phyloP scores from a whole-genome alignment of 805 yeast genomes.

The Candida chilensis region DNA sequence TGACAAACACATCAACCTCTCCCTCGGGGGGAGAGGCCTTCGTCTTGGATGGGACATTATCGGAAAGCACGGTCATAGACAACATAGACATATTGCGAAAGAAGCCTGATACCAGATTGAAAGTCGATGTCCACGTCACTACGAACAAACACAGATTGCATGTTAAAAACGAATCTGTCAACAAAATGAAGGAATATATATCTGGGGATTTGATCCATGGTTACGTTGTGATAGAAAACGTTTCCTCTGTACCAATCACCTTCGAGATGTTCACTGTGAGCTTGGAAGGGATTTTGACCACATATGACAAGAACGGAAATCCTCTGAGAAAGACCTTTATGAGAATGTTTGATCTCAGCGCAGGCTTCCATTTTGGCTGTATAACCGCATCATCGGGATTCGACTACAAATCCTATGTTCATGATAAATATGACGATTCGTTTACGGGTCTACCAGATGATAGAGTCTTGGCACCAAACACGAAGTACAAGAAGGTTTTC shows the following conservation, averaged over 20 bases:
- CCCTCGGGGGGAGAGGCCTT: too few relatives aligned
- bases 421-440: not conserved
- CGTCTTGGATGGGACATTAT: too few relatives aligned
- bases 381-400: constrained; percentile 8
- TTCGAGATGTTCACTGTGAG: constrained; percentile 58
- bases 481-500: constrained; percentile 24
- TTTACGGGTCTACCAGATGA: not conserved
- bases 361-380: constrained; percentile 34
- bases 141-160: too few relatives aligned
- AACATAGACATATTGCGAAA: too few relatives aligned
- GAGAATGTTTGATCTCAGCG: constrained; percentile 42
- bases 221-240: constrained; percentile 33
- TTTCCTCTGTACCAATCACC: constrained; percentile 26
- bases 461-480: not conserved
- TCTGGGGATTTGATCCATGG: constrained; percentile 67
- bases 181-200: constrained; percentile 49
- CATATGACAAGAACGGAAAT: constrained; percentile 8
- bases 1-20: too few relatives aligned
- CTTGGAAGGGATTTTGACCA: constrained; percentile 39
- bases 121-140: too few relatives aligned
- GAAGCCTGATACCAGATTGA: too few relatives aligned
- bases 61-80: too few relatives aligned
- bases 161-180: too few relatives aligned
- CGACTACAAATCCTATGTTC: not conserved
- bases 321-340: constrained; percentile 20